phyloP scores from a whole-genome alignment of 1,284 basidiomycete species.

The Puccinia novopanici region DNA sequence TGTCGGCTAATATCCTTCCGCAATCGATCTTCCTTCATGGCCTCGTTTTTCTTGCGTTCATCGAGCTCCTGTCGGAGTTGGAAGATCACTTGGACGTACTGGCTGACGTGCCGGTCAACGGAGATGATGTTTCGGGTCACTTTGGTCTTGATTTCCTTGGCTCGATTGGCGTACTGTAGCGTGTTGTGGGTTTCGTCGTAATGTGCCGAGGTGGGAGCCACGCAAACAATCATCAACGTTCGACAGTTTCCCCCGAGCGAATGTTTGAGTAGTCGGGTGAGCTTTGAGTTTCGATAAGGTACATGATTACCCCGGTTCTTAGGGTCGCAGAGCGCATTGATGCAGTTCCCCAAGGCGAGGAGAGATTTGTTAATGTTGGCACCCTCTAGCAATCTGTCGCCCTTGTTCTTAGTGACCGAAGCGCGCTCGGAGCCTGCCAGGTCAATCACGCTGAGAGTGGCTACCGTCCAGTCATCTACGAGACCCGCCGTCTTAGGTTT shows the following conservation, averaged over 20 bases:
- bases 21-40: slow-evolving; percentile 16
- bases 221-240: slow-evolving; percentile 79
- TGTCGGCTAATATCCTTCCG: slow-evolving; percentile 17
- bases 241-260: slow-evolving; percentile 96
- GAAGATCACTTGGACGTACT: slow-evolving; percentile 65
- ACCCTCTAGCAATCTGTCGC: slow-evolving; percentile 94
- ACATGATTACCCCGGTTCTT: slow-evolving; percentile 80
- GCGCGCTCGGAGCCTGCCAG: slow-evolving; percentile 93
- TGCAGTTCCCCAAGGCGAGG: slow-evolving; percentile 90
- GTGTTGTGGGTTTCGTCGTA: slow-evolving; percentile 98
- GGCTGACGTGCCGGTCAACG: slow-evolving; percentile 85
- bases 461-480: slow-evolving; percentile 77
- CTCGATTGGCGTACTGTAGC: slow-evolving; percentile 89
- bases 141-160: slow-evolving; percentile 95
- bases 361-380: slow-evolving; percentile 97
- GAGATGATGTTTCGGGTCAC: slow-evolving; percentile 86
- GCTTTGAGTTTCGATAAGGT: slow-evolving; percentile 93
- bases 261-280: slow-evolving; percentile 92
- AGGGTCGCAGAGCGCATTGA: slow-evolving; percentile 87
- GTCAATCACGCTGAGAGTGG: slow-evolving; percentile 92
- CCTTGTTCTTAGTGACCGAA: slow-evolving; percentile 90
- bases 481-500: slow-evolving; percentile 66
- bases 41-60: slow-evolving; percentile 40
- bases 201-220: slow-evolving; percentile 87
- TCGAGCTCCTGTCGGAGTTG: slow-evolving; percentile 47